Conservation (phyloP, 1,139 yeast genomes). For the Saccharomyces pastorianus region DNA sequence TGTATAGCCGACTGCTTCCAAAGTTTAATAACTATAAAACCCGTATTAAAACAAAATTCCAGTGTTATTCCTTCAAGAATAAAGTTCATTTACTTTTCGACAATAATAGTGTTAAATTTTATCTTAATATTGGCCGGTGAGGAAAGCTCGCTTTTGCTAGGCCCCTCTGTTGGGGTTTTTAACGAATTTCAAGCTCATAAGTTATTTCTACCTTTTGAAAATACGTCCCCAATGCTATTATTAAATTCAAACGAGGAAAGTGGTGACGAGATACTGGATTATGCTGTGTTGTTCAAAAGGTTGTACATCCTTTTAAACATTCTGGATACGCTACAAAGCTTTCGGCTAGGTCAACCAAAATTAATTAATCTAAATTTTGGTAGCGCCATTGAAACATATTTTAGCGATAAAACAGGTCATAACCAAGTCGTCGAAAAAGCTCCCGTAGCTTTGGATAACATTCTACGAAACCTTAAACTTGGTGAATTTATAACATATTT, state of each 20-base stretch:
- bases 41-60: slow-evolving; percentile 33
- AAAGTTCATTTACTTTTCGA: slow-evolving; percentile 37
- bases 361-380: slow-evolving; percentile 28
- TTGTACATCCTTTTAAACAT: slow-evolving; percentile 42
- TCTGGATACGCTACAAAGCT: slow-evolving; percentile 48
- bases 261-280: slow-evolving; percentile 15
- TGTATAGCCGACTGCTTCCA: slow-evolving; percentile 34
- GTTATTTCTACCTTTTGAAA: slow-evolving; percentile 25
- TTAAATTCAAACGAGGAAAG: not conserved
- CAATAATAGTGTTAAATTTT: slow-evolving; percentile 48
- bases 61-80: slow-evolving; percentile 32
- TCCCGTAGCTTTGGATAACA: slow-evolving; percentile 14
- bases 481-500: slow-evolving; percentile 23
- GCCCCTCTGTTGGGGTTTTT: slow-evolving; percentile 47
- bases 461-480: slow-evolving; percentile 20
- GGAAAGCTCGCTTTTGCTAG: slow-evolving; percentile 47
- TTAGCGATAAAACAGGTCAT: slow-evolving; percentile 7
- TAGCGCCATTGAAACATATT: slow-evolving; percentile 15
- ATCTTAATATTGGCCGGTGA: slow-evolving; percentile 52
- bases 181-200: slow-evolving; percentile 51
- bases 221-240: slow-evolving; percentile 16
- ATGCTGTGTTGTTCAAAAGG: slow-evolving; percentile 41
- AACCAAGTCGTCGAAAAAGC: slow-evolving; percentile 26
- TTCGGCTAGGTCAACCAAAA: slow-evolving; percentile 52
- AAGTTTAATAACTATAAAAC: slow-evolving; percentile 39